phyloP scores from a whole-genome alignment of 202 grass and related monocot species.

The Dendrocalamus latiflorus region DNA sequence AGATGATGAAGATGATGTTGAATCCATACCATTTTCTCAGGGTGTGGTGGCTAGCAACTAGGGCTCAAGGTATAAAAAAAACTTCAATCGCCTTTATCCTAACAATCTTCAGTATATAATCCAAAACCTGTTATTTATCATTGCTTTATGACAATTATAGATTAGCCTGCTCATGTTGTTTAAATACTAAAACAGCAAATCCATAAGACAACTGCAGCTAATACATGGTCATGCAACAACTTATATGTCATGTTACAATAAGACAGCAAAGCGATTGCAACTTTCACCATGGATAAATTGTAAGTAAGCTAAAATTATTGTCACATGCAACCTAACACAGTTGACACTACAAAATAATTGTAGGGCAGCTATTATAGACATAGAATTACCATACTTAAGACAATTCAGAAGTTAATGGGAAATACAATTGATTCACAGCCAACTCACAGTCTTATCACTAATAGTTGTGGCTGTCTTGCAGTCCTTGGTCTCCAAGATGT shows the following conservation, averaged over 20 bases:
- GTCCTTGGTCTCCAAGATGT: neutral
- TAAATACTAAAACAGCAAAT: neutral
- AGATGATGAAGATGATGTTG: no score
- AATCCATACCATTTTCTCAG: no score
- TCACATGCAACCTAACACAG: neutral
- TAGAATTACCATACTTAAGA: neutral
- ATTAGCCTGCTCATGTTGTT: neutral
- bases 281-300: neutral
- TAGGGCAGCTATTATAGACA: neutral
- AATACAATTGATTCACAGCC: neutral
- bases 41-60: no score
- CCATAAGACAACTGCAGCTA: neutral
- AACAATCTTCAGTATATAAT: neutral
- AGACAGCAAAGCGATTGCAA: neutral
- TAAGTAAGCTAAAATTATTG: neutral
- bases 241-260: neutral
- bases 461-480: neutral
- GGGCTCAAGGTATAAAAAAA: no score
- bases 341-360: neutral
- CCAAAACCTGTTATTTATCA: neutral
- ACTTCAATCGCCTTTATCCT: no score
- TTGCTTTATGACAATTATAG: neutral
- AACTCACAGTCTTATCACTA: conserved; percentile 23
- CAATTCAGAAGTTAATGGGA: neutral
- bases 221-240: neutral